A percentile compares a stretch with the other conserved stretches of the same genome.
phyloP scores from a whole-genome alignment of 345 rosid species.

The Limnanthes douglasii region DNA sequence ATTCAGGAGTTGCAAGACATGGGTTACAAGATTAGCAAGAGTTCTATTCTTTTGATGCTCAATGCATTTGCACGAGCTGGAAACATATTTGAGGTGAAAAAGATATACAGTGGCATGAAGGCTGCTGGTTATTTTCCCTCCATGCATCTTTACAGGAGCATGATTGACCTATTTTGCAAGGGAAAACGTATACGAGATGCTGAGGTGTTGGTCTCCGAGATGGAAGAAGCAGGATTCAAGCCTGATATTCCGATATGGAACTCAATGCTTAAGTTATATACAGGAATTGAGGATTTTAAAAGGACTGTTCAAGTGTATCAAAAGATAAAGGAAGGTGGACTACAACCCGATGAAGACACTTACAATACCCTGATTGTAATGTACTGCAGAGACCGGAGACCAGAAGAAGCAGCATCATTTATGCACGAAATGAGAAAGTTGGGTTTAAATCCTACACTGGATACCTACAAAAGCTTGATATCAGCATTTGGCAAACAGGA shows the following conservation, averaged over 20 bases:
- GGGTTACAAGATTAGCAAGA: conserved; percentile 86
- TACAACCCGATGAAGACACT: conserved; percentile 74
- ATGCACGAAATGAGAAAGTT: conserved; percentile 63
- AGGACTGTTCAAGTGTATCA: conserved; percentile 61
- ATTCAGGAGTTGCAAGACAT: conserved; percentile 91
- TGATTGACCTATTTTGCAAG: conserved; percentile 59
- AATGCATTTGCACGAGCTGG: conserved; percentile 77
- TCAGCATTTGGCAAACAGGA: conserved; percentile 77
- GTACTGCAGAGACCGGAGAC: conserved; percentile 82
- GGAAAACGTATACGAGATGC: conserved; percentile 75
- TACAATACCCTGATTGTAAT: conserved; percentile 68
- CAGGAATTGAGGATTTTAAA: conserved; percentile 59
- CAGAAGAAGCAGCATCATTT: conserved; percentile 69
- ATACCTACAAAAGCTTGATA: conserved; percentile 86
- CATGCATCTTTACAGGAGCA: conserved; percentile 81
- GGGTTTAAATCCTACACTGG: conserved; percentile 66
- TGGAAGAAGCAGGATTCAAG: conserved; percentile 78
- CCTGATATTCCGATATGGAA: conserved; percentile 83
- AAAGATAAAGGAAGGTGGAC: conserved; percentile 45
- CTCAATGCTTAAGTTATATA: conserved; percentile 74
- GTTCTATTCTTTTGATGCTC: conserved; percentile 79
- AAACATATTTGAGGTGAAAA: conserved; percentile 79
- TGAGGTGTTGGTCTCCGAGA: conserved; percentile 80
- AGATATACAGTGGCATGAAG: conserved; percentile 88
- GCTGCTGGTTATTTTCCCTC: conserved; percentile 92